Base-by-base conservation (phyloP, 371 early-diverging fungal genomes). In the Amoeboaphelidium protococcarum region DNA sequence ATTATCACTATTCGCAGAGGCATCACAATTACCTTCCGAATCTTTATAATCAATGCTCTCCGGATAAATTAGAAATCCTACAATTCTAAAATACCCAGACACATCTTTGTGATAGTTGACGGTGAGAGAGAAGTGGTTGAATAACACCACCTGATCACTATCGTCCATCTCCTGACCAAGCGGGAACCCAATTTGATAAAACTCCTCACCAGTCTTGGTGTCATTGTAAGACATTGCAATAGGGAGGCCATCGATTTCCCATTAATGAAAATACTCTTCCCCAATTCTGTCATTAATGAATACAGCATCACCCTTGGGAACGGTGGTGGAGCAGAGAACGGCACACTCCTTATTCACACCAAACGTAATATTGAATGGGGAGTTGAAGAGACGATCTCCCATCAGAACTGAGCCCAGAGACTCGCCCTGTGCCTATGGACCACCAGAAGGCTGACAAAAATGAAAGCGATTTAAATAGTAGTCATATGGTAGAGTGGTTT, bases 351-450 rank as follows among this genome's bases (percentile, higher is more conserved):
- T 54, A 26, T 64, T 47, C 22, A 61, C 46, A 77, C 81, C 76
- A 23, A 62, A 54, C 50, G 27, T 63, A 66, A 81, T 78, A 65
- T 82, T 59, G 54, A 82, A 86, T 4, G 71, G 67, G 2, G 90
- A 85, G 40, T 67, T 73, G 51, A 72, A 82, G 52, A 94, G 80
- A 40, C 95, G 75, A 54, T 94, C 92, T n/a, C 95, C 95, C 70
- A 87, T 87, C 31, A 94, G 63, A 40, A 89, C 80, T 48, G 74
- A 72, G 21, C 95, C 95, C 47, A 94, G 68, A 2, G 73, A 74
- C 66, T 88, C 95, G 6, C 76, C 54, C 52, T 78, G 74, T 4
- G 71, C 59, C 53, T 72, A 61, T 23, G 74, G 68, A 2, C n/a
- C n/a, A n/a, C 65, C 68, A 27, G 69, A 54, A 16, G 91, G 89